These are phyloP conservation scores for Apiotrichum montevideense DNA, from an alignment of 1,284 basidiomycete species.

Conservation along the genomic window DNA sequence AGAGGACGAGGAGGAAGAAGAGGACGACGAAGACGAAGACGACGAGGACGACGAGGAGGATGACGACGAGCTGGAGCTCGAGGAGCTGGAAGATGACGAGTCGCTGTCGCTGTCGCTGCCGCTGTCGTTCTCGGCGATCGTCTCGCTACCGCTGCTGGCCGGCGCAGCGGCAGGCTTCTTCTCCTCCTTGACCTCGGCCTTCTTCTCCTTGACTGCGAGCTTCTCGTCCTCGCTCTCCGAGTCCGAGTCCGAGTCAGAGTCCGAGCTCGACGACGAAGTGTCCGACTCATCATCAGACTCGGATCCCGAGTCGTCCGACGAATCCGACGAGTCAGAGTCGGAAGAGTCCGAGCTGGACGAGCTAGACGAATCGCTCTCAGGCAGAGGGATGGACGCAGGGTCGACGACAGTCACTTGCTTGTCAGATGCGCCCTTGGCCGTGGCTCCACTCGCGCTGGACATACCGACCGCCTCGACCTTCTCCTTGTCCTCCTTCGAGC, in stretches of 20 bases:
- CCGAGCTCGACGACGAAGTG: slow-evolving; percentile 9
- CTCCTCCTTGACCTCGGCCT: neutral
- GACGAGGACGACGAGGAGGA: slow-evolving; percentile 24
- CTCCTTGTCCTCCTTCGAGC: slow-evolving; percentile 3
- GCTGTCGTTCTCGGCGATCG: slow-evolving; percentile 4
- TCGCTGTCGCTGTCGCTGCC: slow-evolving; percentile 13
- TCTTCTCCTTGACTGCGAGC: neutral
- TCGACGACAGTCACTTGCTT: slow-evolving; percentile 1
- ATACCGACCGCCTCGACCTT: slow-evolving; percentile 8
- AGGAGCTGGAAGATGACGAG: slow-evolving; percentile 15
- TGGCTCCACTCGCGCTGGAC: neutral
- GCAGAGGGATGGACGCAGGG: slow-evolving; percentile 9
- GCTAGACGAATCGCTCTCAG: slow-evolving; percentile 3
- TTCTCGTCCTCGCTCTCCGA: slow-evolving; percentile 6
- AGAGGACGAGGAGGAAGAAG: slow-evolving; percentile 22
- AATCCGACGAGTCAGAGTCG: neutral
- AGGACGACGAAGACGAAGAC: slow-evolving; percentile 21
- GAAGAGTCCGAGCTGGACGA: too few species aligned
- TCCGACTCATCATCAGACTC: neutral
- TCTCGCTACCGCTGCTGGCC: neutral
- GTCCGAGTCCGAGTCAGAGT: slow-evolving; percentile 14
- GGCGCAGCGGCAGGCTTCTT: neutral
- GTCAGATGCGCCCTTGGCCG: neutral
- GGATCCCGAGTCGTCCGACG: neutral
- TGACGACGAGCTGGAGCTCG: slow-evolving; percentile 13